Percentiles rank a stretch among this genome's conserved stretches.
Conservation (phyloP, 768 basidiomycete genomes). For the Pleurotus giganteus region DNA sequence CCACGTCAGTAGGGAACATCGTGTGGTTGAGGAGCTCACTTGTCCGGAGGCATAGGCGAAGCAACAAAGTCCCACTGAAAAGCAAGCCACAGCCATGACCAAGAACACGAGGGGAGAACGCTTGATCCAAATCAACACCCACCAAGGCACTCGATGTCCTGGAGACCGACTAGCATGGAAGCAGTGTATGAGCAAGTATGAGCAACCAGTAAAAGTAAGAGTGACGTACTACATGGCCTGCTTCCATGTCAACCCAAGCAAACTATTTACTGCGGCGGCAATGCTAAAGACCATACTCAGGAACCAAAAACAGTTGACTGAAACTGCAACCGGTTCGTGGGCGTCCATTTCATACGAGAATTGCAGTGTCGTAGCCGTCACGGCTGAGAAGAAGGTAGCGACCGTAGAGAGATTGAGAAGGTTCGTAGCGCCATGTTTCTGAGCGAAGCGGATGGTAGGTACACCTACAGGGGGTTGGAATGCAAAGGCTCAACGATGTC, state of each 20-base stretch:
- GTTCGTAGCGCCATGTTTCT: slow-evolving; percentile 69
- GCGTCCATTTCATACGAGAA: slow-evolving; percentile 50
- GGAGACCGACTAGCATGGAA: slow-evolving; percentile 57
- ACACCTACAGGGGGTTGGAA: slow-evolving; percentile 46
- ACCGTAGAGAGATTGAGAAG: slow-evolving; percentile 74
- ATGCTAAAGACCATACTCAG: slow-evolving; percentile 75
- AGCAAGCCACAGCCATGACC: slow-evolving; percentile 80
- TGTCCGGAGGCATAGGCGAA: slow-evolving; percentile 76
- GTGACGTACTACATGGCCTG: slow-evolving; percentile 76
- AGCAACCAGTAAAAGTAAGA: neutral
- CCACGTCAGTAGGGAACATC: neutral
- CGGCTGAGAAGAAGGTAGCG: slow-evolving; percentile 75
- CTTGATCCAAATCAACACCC: slow-evolving; percentile 87
- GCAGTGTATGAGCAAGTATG: neutral
- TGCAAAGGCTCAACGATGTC: neutral
- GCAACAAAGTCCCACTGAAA: slow-evolving; percentile 73
- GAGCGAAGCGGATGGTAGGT: slow-evolving; percentile 73
- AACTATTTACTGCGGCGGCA: slow-evolving; percentile 71
- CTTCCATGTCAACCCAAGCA: slow-evolving; percentile 78
- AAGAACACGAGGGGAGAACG: slow-evolving; percentile 80
- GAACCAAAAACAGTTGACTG: slow-evolving; percentile 76
- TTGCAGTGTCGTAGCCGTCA: slow-evolving; percentile 71
- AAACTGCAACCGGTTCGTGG: slow-evolving; percentile 35
- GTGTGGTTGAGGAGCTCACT: slow-evolving; percentile 33
- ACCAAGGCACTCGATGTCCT: slow-evolving; percentile 75